These are phyloP conservation scores for Pseudocercospora ulei DNA, from an alignment of 2,329 filamentous ascomycete genomes.

Conservation along the genomic window DNA sequence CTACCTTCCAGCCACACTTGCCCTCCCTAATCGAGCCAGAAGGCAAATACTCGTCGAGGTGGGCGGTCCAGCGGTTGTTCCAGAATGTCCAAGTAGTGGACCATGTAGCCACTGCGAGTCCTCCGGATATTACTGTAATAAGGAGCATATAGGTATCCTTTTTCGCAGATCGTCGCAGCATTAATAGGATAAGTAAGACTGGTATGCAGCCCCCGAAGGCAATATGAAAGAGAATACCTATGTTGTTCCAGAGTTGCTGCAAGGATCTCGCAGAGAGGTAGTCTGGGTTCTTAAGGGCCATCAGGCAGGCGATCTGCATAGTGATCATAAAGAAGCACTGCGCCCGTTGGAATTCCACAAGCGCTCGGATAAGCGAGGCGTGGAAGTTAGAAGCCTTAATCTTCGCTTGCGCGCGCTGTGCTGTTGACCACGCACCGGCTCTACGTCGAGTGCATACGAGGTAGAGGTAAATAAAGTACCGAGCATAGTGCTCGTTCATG, in stretches of 20 bases:
- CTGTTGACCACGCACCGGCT: neutral
- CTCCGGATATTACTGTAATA: conserved; percentile 13
- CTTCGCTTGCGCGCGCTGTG: conserved; percentile 5
- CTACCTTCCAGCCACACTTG: too few relatives aligned
- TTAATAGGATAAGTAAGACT: conserved; percentile 14
- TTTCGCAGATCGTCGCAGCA: conserved; percentile 13
- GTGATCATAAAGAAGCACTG: conserved; percentile 22
- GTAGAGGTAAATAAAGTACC: neutral
- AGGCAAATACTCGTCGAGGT: too few relatives aligned
- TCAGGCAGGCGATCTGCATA: conserved; percentile 17
- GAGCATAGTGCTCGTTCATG: conserved; percentile 13
- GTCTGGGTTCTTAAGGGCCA: conserved; percentile 15
- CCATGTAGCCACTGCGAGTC: conserved; percentile 13
- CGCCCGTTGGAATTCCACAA: conserved; percentile 18
- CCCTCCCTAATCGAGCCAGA: too few relatives aligned
- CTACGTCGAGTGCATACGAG: neutral
- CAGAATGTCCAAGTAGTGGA: conserved; percentile 7
- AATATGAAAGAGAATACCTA: conserved; percentile 15
- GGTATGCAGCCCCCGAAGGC: conserved; percentile 17
- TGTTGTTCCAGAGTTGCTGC: conserved; percentile 16
- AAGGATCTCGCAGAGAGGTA: conserved; percentile 12
- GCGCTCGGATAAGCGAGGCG: conserved; percentile 10
- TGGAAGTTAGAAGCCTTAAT: conserved; percentile 2
- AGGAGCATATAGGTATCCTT: conserved; percentile 11
- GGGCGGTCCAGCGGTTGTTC: too few relatives aligned